Percentiles rank a stretch among this genome's conserved stretches.
Evolutionary conservation across 2,329 filamentous ascomycete genomes (phyloP).

Genomic region (Mariannaea elegans): DNA sequence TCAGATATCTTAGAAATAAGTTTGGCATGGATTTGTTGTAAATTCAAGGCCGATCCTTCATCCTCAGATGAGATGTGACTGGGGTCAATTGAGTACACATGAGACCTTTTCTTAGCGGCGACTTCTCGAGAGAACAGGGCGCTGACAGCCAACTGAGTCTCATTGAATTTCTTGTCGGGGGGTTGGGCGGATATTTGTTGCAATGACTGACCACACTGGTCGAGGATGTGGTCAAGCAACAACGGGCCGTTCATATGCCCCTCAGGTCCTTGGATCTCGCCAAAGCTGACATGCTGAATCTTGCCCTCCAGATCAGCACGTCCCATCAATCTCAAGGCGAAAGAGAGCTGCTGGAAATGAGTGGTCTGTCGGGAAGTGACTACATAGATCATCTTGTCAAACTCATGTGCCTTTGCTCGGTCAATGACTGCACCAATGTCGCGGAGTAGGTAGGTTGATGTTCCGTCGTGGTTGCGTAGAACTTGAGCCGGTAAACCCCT

Average conservation of each 20-base stretch:
- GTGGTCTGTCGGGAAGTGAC: conserved; percentile 75
- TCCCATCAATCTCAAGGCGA: conserved; percentile 45
- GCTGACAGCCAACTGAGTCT: conserved; percentile 10
- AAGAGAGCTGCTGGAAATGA: conserved; percentile 63
- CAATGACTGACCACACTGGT: conserved; percentile 4
- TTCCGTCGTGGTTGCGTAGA: conserved; percentile 63
- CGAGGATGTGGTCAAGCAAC: conserved; percentile 12
- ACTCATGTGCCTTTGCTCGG: conserved; percentile 65
- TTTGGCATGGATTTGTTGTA: neutral
- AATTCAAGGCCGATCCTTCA: neutral
- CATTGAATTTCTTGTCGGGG: neutral
- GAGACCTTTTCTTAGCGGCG: conserved; percentile 28
- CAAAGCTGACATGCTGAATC: conserved; percentile 55
- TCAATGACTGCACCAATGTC: conserved; percentile 75
- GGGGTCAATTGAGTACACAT: conserved; percentile 31
- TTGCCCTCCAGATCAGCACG: conserved; percentile 39
- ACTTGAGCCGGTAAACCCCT: conserved; percentile 71
- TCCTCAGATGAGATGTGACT: conserved; percentile 5
- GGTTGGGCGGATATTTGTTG: neutral
- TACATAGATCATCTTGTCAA: conserved; percentile 83
- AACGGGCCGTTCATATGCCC: neutral
- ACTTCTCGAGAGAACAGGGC: conserved; percentile 30
- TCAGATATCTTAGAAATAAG: conserved; percentile 8
- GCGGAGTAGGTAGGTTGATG: conserved; percentile 65
- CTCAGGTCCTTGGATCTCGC: conserved; percentile 56